Conservation (phyloP, 805 yeast genomes). For the Candida odintsovae region DNA sequence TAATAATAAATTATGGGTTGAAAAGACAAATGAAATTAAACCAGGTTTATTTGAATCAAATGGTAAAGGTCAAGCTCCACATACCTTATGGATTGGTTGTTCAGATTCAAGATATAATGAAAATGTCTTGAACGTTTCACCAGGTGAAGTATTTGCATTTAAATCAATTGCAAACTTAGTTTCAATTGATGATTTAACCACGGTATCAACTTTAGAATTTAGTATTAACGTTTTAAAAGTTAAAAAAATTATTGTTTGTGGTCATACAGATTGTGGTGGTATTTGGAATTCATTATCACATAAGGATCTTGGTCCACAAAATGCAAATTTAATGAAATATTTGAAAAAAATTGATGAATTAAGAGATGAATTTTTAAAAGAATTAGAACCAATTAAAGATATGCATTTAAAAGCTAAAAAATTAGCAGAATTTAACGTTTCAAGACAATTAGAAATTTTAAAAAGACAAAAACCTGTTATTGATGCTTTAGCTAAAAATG, state of each 20-base stretch:
- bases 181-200: slow-evolving; percentile 59
- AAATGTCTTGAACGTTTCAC: slow-evolving; percentile 64
- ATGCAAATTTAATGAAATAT: slow-evolving; percentile 27
- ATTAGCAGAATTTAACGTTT: slow-evolving; percentile 71
- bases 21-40: slow-evolving; percentile 25
- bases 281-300: slow-evolving; percentile 71
- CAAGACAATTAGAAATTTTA: slow-evolving; percentile 64
- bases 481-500: slow-evolving; percentile 54
- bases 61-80: slow-evolving; percentile 85
- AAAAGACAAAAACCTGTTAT: slow-evolving; percentile 51
- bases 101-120: slow-evolving; percentile 90
- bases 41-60: slow-evolving; percentile 33
- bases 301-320: slow-evolving; percentile 57
- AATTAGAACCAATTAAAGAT: slow-evolving; percentile 44
- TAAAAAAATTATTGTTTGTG: slow-evolving; percentile 77
- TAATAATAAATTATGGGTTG: slow-evolving; percentile 42
- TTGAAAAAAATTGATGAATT: slow-evolving; percentile 67
- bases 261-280: slow-evolving; percentile 96
- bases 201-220: slow-evolving; percentile 77
- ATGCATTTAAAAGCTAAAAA: slow-evolving; percentile 50
- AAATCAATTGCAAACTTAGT: slow-evolving; percentile 84
- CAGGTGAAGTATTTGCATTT: slow-evolving; percentile 88
- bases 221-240: slow-evolving; percentile 84
- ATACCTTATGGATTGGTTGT: slow-evolving; percentile 91
- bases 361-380: slow-evolving; percentile 50